phyloP scores from a whole-genome alignment of 2,329 filamentous ascomycete species.

The Karstenula rhodostoma region DNA sequence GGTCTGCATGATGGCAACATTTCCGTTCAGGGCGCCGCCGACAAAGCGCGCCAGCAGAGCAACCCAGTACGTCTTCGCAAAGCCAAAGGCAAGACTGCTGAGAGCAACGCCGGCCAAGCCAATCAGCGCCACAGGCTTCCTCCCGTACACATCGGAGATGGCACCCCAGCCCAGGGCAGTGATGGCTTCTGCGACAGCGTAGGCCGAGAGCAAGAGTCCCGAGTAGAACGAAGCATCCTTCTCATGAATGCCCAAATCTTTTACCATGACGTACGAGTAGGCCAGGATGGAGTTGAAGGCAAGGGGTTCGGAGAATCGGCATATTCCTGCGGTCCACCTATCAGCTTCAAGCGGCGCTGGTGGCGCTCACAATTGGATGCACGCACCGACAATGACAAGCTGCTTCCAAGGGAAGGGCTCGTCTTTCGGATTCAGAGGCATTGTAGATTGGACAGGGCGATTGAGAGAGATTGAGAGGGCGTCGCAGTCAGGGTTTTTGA shows the following conservation, averaged over 20 bases:
- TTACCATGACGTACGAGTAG: slow-evolving; percentile 61
- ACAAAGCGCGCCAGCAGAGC: slow-evolving; percentile 78
- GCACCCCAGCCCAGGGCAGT: slow-evolving; percentile 72
- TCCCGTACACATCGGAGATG: slow-evolving; percentile 50
- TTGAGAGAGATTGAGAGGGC: neutral
- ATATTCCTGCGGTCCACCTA: slow-evolving; percentile 70
- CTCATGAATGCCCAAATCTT: slow-evolving; percentile 48
- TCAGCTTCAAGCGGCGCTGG: slow-evolving; percentile 23
- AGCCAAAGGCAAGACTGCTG: slow-evolving; percentile 82
- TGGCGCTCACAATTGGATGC: slow-evolving; percentile 10
- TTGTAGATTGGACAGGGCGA: slow-evolving; percentile 14
- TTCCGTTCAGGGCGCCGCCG: slow-evolving; percentile 87
- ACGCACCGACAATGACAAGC: slow-evolving; percentile 54
- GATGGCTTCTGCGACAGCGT: slow-evolving; percentile 83
- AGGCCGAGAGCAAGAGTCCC: slow-evolving; percentile 83
- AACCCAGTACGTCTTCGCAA: slow-evolving; percentile 83
- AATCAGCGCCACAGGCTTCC: slow-evolving; percentile 52
- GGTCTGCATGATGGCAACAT: slow-evolving; percentile 88
- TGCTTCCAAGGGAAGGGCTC: slow-evolving; percentile 57
- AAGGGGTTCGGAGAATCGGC: slow-evolving; percentile 90
- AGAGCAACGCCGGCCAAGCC: slow-evolving; percentile 81
- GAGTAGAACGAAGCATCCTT: slow-evolving; percentile 79
- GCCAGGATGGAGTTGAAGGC: slow-evolving; percentile 94
- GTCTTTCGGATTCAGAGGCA: slow-evolving; percentile 44
- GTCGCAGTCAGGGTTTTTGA: neutral